phyloP scores from a whole-genome alignment of 2,329 filamentous ascomycete species.

The Cercospora sp. region DNA sequence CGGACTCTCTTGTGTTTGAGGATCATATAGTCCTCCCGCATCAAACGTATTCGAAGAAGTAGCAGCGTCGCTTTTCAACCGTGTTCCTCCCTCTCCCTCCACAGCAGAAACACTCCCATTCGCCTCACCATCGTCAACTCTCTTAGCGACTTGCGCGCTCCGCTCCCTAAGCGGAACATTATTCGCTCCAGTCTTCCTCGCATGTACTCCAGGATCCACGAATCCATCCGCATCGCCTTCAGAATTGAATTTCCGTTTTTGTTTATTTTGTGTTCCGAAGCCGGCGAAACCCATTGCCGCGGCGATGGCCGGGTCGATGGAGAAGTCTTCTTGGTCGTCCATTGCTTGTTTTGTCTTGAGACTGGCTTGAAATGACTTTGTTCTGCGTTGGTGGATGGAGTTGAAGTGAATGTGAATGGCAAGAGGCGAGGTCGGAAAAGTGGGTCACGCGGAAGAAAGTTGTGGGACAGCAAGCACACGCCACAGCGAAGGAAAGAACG shows the following conservation, averaged over 20 bases:
- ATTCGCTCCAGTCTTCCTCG: conserved; percentile 31
- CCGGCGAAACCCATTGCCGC: conserved; percentile 71
- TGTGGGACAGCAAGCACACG: not conserved
- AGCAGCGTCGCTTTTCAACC: not conserved
- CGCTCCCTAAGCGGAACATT: conserved; percentile 27
- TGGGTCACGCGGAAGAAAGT: not conserved
- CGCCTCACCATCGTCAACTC: no score
- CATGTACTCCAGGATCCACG: conserved; percentile 43
- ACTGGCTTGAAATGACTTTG: not conserved
- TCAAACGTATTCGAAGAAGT: not conserved
- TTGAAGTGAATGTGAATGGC: conserved; percentile 1
- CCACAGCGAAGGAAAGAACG: not conserved
- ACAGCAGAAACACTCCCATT: no score
- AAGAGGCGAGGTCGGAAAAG: not conserved
- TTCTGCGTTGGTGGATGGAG: not conserved
- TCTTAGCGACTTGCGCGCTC: not conserved
- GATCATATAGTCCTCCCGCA: conserved; percentile 1
- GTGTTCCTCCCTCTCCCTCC: not conserved
- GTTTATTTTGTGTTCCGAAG: conserved; percentile 66
- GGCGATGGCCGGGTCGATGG: conserved; percentile 59
- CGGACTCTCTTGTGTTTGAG: conserved; percentile 17
- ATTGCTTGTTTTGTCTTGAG: conserved; percentile 7
- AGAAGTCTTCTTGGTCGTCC: conserved; percentile 37
- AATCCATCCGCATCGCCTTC: conserved; percentile 50
- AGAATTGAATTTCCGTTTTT: conserved; percentile 68